These are phyloP conservation scores for Dothidotthia symphoricarpi DNA, from an alignment of 2,329 filamentous ascomycete genomes.

Conservation along the genomic window DNA sequence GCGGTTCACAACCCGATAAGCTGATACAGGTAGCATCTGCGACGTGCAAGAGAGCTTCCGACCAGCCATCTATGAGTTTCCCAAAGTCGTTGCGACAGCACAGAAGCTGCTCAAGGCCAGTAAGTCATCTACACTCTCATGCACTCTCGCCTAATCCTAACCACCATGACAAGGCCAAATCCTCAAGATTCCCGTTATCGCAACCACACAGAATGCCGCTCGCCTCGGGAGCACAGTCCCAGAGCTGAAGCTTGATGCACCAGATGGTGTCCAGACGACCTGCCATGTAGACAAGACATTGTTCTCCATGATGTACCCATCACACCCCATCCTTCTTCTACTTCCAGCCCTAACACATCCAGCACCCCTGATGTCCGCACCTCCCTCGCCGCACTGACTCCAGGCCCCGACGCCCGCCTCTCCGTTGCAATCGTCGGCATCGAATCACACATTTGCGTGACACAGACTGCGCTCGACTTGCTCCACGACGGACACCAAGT, in stretches of 20 bases:
- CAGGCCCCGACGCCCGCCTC: conserved; percentile 20
- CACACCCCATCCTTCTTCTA: neutral
- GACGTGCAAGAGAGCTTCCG: conserved; percentile 95
- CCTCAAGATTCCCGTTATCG: conserved; percentile 74
- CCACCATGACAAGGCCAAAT: conserved; percentile 44
- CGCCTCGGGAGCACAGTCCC: conserved; percentile 78
- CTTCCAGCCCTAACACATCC: conserved; percentile 1
- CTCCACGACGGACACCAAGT: conserved; percentile 73
- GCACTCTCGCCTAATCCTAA: conserved; percentile 28
- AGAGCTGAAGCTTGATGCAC: conserved; percentile 59
- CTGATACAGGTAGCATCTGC: conserved; percentile 66
- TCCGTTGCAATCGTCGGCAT: conserved; percentile 80
- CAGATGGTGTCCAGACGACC: conserved; percentile 53
- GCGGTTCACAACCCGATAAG: conserved; percentile 1
- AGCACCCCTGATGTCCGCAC: conserved; percentile 62
- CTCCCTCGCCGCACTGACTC: conserved; percentile 39
- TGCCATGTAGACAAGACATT: conserved; percentile 77
- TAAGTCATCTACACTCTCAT: conserved; percentile 51
- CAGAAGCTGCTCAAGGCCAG: conserved; percentile 54
- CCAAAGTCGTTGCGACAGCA: conserved; percentile 62
- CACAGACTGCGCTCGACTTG: conserved; percentile 80
- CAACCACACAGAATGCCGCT: conserved; percentile 79
- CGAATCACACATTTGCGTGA: conserved; percentile 91
- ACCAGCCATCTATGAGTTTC: conserved; percentile 76
- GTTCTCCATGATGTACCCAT: conserved; percentile 72